phyloP scores from a whole-genome alignment of 345 rosid species.

The Gossypium rotundifolium region DNA sequence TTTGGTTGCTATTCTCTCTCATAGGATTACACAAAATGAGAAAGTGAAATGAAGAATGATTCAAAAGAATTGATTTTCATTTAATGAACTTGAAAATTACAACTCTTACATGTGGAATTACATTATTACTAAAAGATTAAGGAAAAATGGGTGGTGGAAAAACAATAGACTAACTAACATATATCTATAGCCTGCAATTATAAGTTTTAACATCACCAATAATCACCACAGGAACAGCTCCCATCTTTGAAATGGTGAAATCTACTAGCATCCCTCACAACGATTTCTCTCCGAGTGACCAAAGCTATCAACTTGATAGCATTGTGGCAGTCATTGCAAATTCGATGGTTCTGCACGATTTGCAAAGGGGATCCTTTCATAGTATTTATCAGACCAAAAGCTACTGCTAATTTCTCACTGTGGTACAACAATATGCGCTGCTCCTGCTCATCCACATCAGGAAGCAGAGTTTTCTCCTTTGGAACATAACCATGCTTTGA shows the following conservation, averaged over 20 bases:
- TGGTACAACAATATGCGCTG: conserved; percentile 40
- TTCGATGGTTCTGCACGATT: conserved; percentile 75
- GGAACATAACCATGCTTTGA: conserved; percentile 45
- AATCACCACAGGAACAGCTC: conserved; percentile 79
- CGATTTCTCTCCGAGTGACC: conserved; percentile 53
- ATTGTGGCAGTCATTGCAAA: conserved; percentile 68
- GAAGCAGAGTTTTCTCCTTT: conserved; percentile 42
- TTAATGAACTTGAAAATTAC: not conserved
- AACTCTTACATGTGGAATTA: not conserved
- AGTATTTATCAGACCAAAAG: conserved; percentile 65
- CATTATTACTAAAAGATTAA: not conserved
- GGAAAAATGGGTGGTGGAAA: not conserved
- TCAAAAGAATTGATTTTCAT: not conserved
- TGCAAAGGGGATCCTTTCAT: conserved; percentile 52
- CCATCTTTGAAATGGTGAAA: conserved; percentile 80
- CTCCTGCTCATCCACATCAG: conserved; percentile 71
- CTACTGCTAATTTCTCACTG: conserved; percentile 79
- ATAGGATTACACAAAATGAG: not conserved
- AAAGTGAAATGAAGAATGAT: not conserved
- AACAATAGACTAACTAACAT: not conserved
- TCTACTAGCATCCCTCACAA: conserved; percentile 70
- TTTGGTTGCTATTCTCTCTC: not conserved
- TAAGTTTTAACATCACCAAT: conserved; percentile 51
- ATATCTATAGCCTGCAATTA: not conserved
- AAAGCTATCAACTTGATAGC: conserved; percentile 59